phyloP scores from a whole-genome alignment of 2,329 filamentous ascomycete genomes.

The Alternaria longipes region DNA sequence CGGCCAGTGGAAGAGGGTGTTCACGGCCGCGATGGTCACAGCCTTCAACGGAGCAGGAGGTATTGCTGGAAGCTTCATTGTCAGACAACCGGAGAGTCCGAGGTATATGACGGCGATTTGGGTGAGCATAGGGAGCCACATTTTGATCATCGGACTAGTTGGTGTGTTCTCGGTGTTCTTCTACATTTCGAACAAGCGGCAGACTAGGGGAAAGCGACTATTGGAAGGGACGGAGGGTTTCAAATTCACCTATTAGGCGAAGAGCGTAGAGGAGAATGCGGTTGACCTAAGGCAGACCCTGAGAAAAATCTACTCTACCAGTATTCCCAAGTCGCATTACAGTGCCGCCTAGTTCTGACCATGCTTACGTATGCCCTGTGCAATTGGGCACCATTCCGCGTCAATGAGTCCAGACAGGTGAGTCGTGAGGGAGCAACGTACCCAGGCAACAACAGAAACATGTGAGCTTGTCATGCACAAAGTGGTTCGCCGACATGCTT shows the following conservation, averaged over 20 bases:
- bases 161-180: slow-evolving; percentile 64
- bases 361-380: neutral
- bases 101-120: slow-evolving; percentile 72
- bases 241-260: slow-evolving; percentile 53
- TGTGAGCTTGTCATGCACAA: neutral
- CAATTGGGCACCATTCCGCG: neutral
- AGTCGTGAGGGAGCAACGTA: neutral
- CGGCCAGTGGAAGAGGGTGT: slow-evolving; percentile 71
- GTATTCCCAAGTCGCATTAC: neutral
- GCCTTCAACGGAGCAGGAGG: slow-evolving; percentile 71
- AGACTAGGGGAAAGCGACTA: slow-evolving; percentile 57
- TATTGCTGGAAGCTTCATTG: slow-evolving; percentile 73
- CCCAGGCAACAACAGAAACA: neutral
- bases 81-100: slow-evolving; percentile 68
- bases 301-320: neutral
- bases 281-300: slow-evolving; percentile 3
- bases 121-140: slow-evolving; percentile 69
- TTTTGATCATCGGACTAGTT: slow-evolving; percentile 66
- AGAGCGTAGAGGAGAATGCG: slow-evolving; percentile 12
- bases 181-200: slow-evolving; percentile 60
- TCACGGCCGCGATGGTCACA: slow-evolving; percentile 67
- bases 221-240: slow-evolving; percentile 63
- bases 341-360: neutral
- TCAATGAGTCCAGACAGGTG: neutral
- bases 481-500: neutral